A percentile compares a stretch with the other conserved stretches of the same genome.
phyloP scores from a whole-genome alignment of 1,284 basidiomycete species.

The Ceratobasidium sp. region DNA sequence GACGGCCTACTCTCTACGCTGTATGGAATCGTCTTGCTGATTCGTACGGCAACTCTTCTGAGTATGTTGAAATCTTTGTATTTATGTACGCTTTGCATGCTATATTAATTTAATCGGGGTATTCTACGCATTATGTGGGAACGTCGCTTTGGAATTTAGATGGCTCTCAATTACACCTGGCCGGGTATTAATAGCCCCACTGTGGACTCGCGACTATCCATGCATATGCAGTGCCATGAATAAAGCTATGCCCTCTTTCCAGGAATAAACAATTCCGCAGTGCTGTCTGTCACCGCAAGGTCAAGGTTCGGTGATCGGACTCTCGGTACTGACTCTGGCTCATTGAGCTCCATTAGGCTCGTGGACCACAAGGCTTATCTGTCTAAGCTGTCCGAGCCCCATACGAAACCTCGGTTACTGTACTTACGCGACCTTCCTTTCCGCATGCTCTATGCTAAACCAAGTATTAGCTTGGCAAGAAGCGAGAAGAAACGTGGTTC shows the following conservation, averaged over 20 bases:
- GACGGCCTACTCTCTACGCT: background rate
- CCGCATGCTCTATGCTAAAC: conserved; percentile 33
- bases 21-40: too few species aligned
- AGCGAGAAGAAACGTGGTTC: conserved; percentile 33
- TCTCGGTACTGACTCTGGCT: background rate
- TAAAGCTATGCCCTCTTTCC: too few species aligned
- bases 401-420: conserved; percentile 25
- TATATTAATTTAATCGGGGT: background rate
- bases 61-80: background rate
- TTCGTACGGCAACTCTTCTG: too few species aligned
- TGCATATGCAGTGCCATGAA: too few species aligned
- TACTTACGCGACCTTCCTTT: conserved; percentile 6
- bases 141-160: background rate
- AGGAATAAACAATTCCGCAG: too few species aligned
- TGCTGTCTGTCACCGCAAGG: background rate
- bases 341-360: background rate
- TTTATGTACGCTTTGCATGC: background rate
- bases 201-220: too few species aligned
- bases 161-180: background rate
- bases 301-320: background rate
- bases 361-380: conserved; percentile 36
- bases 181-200: too few species aligned
- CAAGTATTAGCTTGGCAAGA: conserved; percentile 20
- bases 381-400: background rate
- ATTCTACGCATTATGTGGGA: background rate